phyloP scores from a whole-genome alignment of 2,329 filamentous ascomycete genomes.

The Fusarium verrucosum region DNA sequence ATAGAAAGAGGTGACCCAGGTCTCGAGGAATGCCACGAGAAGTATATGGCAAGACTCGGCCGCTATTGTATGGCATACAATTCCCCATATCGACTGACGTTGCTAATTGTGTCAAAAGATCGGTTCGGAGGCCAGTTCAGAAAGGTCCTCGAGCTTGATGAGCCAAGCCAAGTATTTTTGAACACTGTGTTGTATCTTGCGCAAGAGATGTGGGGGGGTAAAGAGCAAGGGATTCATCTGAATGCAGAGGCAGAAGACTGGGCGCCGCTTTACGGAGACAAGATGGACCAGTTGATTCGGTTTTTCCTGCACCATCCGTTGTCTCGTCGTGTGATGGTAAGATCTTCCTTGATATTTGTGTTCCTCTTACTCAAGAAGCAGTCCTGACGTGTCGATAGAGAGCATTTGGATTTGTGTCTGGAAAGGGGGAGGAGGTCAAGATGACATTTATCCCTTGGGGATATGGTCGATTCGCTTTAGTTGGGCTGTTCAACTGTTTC shows the following conservation, averaged over 20 bases:
- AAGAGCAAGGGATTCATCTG: conserved; percentile 7
- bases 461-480: not conserved
- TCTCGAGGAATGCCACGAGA: conserved; percentile 7
- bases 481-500: conserved; percentile 12
- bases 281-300: not conserved
- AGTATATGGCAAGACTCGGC: conserved; percentile 1
- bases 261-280: conserved; percentile 2
- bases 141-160: conserved; percentile 1
- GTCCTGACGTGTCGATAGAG: conserved; percentile 1
- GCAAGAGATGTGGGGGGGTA: conserved; percentile 1
- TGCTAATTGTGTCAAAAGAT: conserved; percentile 6
- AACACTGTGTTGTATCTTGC: not conserved
- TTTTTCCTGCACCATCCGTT: not conserved
- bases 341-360: not conserved
- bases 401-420: not conserved
- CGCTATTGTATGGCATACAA: conserved; percentile 9
- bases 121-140: conserved; percentile 6
- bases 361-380: not conserved
- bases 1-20: not conserved
- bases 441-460: not conserved
- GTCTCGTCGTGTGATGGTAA: conserved; percentile 5
- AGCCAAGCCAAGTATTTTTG: conserved; percentile 2
- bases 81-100: not conserved
- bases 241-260: conserved; percentile 8
- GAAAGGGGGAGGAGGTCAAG: not conserved